Base-by-base conservation (phyloP, 2,329 filamentous ascomycete species). In the Monosporascus sp. region DNA sequence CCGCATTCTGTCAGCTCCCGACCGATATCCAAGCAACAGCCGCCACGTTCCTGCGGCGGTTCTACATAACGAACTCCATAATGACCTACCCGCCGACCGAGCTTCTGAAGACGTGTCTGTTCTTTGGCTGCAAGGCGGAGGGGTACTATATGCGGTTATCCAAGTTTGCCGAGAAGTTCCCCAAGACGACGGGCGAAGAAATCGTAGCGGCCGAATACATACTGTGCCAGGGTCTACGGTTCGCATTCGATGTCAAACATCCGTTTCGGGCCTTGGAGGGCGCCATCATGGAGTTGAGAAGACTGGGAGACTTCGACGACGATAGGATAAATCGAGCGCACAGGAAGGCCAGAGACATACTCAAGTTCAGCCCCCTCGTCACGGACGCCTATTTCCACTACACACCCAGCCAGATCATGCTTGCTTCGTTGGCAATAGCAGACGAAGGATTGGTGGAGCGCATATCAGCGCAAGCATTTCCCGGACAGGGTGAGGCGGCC, bases 381-480 rank as follows among this genome's bases (percentile, higher is more conserved):
- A 96, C 93, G 25, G 94, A 99, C 64, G 91, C 84, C n/a, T 97
- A 97, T 73, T 97, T 97, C 72, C 87, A 96, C 70, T 97, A 89
- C 72, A 93, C 93, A 0, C 94, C 94, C 0, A 88, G 89, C 24
- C 94, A 99, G 69, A 96, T 97, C 67, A 92, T 92, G 85, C 80
- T 97, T 55, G 87, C 90, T 0, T 85, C 92, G 0, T 72, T 97
- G 27, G 77, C 87, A 15, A 79, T 95, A 49, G 89, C 86, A 0
- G 93, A 97, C 66, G 72, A 76, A 41, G 81, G 79, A 0, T 72
- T 94, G 35, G 65, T 78, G 3, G 77, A 82, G 55, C 68, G 70
- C 3, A 58, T 83, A 45, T 63, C 82, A 14, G 70, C 73, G 1
- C 65, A 70, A 6, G 70, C 72, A 2, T 74, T 76, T 51, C 57